These are phyloP conservation scores for Metahyphopichia silvanorum DNA, from an alignment of 805 yeast species.

Conservation along the genomic window DNA sequence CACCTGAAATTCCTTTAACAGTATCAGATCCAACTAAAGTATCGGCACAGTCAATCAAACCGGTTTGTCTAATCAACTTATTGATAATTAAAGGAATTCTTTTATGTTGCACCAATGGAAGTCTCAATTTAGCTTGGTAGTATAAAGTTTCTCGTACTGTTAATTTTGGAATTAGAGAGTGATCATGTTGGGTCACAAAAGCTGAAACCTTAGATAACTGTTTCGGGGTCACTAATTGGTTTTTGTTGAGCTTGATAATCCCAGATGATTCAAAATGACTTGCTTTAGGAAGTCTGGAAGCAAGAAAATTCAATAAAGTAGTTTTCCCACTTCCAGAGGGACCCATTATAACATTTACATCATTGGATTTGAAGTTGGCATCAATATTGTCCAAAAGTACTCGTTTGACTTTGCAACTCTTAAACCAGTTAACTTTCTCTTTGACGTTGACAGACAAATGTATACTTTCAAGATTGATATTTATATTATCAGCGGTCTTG, in stretches of 20 bases:
- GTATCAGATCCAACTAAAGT: conserved; percentile 46
- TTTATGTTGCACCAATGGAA: conserved; percentile 39
- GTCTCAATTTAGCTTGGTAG: conserved; percentile 67
- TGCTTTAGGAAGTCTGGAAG: conserved; percentile 34
- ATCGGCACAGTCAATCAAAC: conserved; percentile 73
- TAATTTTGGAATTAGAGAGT: conserved; percentile 61
- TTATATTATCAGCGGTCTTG: conserved; percentile 13
- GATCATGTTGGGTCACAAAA: conserved; percentile 81
- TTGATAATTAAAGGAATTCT: conserved; percentile 50
- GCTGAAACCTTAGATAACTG: conserved; percentile 47
- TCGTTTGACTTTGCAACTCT: conserved; percentile 27
- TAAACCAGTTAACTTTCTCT: conserved; percentile 37
- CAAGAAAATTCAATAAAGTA: conserved; percentile 37
- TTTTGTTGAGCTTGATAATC: conserved; percentile 19
- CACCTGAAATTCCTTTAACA: conserved; percentile 41
- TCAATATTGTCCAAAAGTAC: conserved; percentile 25
- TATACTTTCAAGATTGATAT: conserved; percentile 16
- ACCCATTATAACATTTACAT: conserved; percentile 44
- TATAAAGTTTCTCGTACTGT: conserved; percentile 76
- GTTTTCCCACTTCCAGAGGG: conserved; percentile 47
- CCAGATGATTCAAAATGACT: conserved; percentile 23
- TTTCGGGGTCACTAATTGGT: conserved; percentile 18
- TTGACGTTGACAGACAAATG: conserved; percentile 49
- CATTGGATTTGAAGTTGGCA: conserved; percentile 28
- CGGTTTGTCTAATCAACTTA: conserved; percentile 61